Base-by-base conservation (phyloP, 306 rosid species). In the Cercis canadensis region DNA sequence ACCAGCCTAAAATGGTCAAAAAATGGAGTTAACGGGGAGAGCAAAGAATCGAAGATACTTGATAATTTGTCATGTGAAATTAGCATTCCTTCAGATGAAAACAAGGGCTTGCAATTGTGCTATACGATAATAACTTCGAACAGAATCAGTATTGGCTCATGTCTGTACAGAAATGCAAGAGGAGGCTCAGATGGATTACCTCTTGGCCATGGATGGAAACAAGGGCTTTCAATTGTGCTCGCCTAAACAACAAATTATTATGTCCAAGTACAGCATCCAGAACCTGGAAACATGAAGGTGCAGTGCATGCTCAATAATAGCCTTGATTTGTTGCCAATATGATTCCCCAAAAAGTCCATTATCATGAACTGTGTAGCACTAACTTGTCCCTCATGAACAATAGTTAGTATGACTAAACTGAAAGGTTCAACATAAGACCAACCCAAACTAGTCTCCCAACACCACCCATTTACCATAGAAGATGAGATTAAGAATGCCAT, bases 141-240 rank as follows among this genome's bases (percentile, higher is more conserved):
- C 51, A 75, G 41, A 17, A 13, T 65, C 8, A 59, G 52, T 7
- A 37, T 40, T 51, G 49, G 31, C 51, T 44, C 67, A 60, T 36
- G 47, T 75, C 19, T 75, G 46, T 68, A 5, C 7, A 32, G 49
- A 70, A 64, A 64, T 56, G 47, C 54, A 57, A 56, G 69, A 45
- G 60, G 31, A 65, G 78, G 86, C 76, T 81, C 79, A 82, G 80
- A 85, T 69, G 78, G 79, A 53, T 75, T 75, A 90, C 98, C 97
- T 90, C 98, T 83, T 82, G 85, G 77, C 96, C 15, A 70, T 89
- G 97, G 73, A 90, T 90, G 85, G 94, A 86, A 54, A 90, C 97
- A 61, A 94, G 95, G 59, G 87, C 98, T 78, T 94, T 94, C 66
- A 94, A 65, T 72, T 94, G 97, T 67, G 98, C 97, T 70, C 98